phyloP scores from a whole-genome alignment of 2,329 filamentous ascomycete genomes.

The Erysiphe neolycopersici region DNA sequence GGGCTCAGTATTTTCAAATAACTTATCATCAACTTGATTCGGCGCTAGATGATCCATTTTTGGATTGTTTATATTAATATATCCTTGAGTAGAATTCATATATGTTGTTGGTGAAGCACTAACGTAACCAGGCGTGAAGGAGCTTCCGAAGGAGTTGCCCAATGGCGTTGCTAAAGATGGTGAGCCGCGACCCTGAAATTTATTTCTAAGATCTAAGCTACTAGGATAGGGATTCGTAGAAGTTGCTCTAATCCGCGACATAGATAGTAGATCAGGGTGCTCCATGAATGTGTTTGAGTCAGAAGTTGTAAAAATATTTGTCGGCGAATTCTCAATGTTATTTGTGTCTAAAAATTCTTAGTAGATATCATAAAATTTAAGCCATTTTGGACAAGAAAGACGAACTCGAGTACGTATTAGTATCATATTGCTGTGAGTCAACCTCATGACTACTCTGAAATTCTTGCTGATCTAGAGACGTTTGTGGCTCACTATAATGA shows the following conservation, averaged over 20 bases:
- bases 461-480: slow-evolving; percentile 24
- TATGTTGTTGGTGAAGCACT: slow-evolving; percentile 27
- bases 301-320: slow-evolving; percentile 22
- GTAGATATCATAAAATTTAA: background rate
- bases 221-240: slow-evolving; percentile 19
- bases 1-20: too few species aligned
- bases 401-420: slow-evolving; percentile 24
- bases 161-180: slow-evolving; percentile 7
- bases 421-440: slow-evolving; percentile 22
- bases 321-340: slow-evolving; percentile 20
- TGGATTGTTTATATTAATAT: slow-evolving; percentile 5
- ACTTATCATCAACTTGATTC: slow-evolving; percentile 1
- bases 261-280: slow-evolving; percentile 17
- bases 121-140: slow-evolving; percentile 22
- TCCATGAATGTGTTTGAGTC: slow-evolving; percentile 16
- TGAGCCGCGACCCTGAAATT: slow-evolving; percentile 17
- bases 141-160: slow-evolving; percentile 16
- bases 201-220: slow-evolving; percentile 19
- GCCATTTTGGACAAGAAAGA: slow-evolving; percentile 2
- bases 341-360: slow-evolving; percentile 13
- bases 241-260: slow-evolving; percentile 21
- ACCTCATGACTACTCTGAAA: slow-evolving; percentile 18
- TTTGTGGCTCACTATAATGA: slow-evolving; percentile 20
- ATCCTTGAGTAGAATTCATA: slow-evolving; percentile 23
- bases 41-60: slow-evolving; percentile 4